Evolutionary conservation across 192 early-diverging fungal species (phyloP).

Genomic region (Entomortierella parvispora): DNA sequence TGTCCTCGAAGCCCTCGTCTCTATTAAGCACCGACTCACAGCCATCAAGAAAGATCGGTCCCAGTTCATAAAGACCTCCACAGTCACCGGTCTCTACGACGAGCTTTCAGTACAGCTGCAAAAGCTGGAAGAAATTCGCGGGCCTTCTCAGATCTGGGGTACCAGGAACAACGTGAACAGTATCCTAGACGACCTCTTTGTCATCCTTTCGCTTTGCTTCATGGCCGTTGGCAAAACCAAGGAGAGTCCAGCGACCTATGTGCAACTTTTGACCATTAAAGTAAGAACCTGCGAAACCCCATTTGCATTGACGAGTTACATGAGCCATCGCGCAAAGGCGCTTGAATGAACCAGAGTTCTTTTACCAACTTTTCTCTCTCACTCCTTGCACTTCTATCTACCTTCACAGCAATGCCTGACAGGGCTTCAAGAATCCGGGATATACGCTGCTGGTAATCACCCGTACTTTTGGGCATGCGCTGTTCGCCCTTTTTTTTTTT

Average conservation of each 20-base stretch:
- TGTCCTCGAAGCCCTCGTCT: constrained; percentile 72
- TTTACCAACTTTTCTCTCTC: not conserved
- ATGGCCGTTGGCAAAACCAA: constrained; percentile 79
- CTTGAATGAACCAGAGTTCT: not conserved
- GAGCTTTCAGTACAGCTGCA: constrained; percentile 63
- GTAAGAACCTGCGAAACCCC: too few relatives aligned
- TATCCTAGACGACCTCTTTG: constrained; percentile 80
- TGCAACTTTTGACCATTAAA: constrained; percentile 80
- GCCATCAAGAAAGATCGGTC: constrained; percentile 81
- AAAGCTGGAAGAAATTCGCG: constrained; percentile 56
- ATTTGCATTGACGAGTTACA: too few relatives aligned
- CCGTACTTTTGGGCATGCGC: too few relatives aligned
- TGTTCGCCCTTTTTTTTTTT: not conserved
- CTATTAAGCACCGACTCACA: constrained; percentile 74
- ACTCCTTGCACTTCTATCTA: not conserved
- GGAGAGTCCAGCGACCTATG: constrained; percentile 81
- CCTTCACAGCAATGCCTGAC: constrained; percentile 39
- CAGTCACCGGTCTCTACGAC: constrained; percentile 70
- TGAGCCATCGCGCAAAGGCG: too few relatives aligned
- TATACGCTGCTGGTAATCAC: constrained; percentile 46
- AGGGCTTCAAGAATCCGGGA: constrained; percentile 37
- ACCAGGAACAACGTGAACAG: constrained; percentile 67
- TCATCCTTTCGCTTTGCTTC: constrained; percentile 81
- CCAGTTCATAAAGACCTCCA: constrained; percentile 70
- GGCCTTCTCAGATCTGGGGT: constrained; percentile 34